These are phyloP conservation scores for Aspergillus glaucus DNA, from an alignment of 2,329 filamentous ascomycete genomes.

Conservation along the genomic window DNA sequence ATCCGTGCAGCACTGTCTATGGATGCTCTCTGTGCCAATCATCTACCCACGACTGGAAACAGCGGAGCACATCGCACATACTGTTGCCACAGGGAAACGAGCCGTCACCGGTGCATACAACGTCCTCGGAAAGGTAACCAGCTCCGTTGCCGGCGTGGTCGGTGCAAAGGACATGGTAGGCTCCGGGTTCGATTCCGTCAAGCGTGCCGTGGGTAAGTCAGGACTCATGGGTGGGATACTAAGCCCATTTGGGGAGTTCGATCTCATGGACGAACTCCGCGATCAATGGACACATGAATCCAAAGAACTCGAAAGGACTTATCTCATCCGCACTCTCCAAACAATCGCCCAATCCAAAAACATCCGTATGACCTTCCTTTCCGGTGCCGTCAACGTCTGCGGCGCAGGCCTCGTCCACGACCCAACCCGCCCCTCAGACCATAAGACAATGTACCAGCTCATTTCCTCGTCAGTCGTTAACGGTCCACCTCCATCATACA, in stretches of 20 bases:
- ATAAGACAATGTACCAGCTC: constrained; percentile 99
- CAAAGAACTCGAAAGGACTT: constrained; percentile 94
- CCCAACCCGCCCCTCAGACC: constrained; percentile 79
- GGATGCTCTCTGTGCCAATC: constrained; percentile 88
- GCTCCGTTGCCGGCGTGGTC: constrained; percentile 89
- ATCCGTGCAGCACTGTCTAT: constrained; percentile 91
- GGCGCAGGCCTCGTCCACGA: constrained; percentile 94
- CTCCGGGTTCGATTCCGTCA: constrained; percentile 88
- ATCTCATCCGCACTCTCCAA: constrained; percentile 91
- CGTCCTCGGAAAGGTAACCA: constrained; percentile 87
- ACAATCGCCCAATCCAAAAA: constrained; percentile 93
- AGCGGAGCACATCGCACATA: constrained; percentile 84
- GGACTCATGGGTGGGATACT: constrained; percentile 94
- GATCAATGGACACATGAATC: constrained; percentile 98
- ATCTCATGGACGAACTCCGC: constrained; percentile 85
- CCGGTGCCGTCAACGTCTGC: constrained; percentile 79
- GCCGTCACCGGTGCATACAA: constrained; percentile 96
- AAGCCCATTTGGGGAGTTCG: constrained; percentile 93
- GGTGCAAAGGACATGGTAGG: constrained; percentile 90
- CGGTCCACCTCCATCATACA: constrained; percentile 73
- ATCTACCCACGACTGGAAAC: constrained; percentile 87
- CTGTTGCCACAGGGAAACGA: constrained; percentile 90
- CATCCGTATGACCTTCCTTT: constrained; percentile 93
- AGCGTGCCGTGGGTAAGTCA: constrained; percentile 91
- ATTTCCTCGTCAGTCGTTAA: constrained; percentile 92